A percentile compares a stretch with the other conserved stretches of the same genome.
These are phyloP conservation scores for Yarrowia sp. DNA, from an alignment of 805 yeast species.

Conservation along the genomic window DNA sequence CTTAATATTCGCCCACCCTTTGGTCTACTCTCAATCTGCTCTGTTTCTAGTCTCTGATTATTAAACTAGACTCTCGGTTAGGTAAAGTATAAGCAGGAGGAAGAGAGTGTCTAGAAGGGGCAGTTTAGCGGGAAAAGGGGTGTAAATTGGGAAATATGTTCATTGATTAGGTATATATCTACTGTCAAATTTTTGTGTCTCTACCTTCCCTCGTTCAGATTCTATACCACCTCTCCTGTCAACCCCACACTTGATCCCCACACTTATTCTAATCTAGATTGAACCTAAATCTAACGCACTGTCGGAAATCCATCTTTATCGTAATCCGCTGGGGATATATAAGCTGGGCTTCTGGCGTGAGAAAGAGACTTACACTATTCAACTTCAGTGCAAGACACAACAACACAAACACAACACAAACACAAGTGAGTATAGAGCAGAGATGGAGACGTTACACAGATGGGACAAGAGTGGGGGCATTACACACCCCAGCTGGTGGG, in stretches of 20 bases:
- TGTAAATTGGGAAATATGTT: too few relatives aligned
- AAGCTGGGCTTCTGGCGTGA: neutral
- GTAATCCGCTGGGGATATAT: neutral
- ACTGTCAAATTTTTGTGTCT: neutral
- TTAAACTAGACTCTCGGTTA: neutral
- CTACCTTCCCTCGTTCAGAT: neutral
- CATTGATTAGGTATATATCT: too few relatives aligned
- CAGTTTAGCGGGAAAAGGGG: too few relatives aligned
- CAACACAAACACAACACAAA: neutral
- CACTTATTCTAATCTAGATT: neutral
- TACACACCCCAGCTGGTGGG: too few relatives aligned
- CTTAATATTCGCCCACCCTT: neutral
- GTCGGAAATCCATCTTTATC: neutral
- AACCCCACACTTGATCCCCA: constrained; percentile 14
- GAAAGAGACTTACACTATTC: too few relatives aligned
- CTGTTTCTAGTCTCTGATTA: neutral
- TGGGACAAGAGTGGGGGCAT: too few relatives aligned
- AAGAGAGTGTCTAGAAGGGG: too few relatives aligned
- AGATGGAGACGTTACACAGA: too few relatives aligned
- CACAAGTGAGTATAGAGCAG: neutral
- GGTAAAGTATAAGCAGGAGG: too few relatives aligned
- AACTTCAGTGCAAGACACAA: too few relatives aligned
- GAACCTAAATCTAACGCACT: neutral
- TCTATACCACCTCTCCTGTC: neutral
- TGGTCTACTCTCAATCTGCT: neutral